Evolutionary conservation across 768 basidiomycete species (phyloP).

Genomic region (Ramaria sp.): DNA sequence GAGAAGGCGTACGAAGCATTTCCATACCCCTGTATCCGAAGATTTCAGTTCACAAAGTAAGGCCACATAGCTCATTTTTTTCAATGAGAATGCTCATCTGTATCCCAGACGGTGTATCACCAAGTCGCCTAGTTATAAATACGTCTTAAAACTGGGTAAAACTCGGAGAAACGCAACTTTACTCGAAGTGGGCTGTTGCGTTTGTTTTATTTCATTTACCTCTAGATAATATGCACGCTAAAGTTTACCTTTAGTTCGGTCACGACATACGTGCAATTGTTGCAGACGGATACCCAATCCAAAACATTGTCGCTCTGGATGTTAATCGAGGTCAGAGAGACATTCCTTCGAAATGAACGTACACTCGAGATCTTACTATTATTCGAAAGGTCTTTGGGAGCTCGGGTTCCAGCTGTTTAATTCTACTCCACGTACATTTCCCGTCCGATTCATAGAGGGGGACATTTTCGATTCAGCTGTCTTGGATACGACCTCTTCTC

Average conservation of each 20-base stretch:
- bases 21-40: constrained; percentile 10
- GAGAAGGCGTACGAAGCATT: constrained; percentile 8
- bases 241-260: constrained; percentile 1
- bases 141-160: not conserved
- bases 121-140: not conserved
- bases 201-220: constrained; percentile 15
- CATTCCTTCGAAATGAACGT: not conserved
- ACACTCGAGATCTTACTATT: not conserved
- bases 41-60: constrained; percentile 9
- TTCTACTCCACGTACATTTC: not conserved
- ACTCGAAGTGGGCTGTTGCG: constrained; percentile 4
- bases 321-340: not conserved
- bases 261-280: constrained; percentile 10
- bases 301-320: constrained; percentile 8
- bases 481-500: not conserved
- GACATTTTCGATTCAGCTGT: constrained; percentile 7
- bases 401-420: constrained; percentile 9
- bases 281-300: constrained; percentile 9
- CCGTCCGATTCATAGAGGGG: constrained; percentile 9
- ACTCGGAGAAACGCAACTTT: not conserved
- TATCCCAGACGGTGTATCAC: not conserved
- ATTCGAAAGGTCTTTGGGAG: constrained; percentile 7
- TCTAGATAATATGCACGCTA: not conserved
- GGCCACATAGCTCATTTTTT: not conserved
- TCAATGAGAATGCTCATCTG: not conserved